phyloP scores from a whole-genome alignment of 1,139 yeast genomes.

The Blastobotrys arbuscula region DNA sequence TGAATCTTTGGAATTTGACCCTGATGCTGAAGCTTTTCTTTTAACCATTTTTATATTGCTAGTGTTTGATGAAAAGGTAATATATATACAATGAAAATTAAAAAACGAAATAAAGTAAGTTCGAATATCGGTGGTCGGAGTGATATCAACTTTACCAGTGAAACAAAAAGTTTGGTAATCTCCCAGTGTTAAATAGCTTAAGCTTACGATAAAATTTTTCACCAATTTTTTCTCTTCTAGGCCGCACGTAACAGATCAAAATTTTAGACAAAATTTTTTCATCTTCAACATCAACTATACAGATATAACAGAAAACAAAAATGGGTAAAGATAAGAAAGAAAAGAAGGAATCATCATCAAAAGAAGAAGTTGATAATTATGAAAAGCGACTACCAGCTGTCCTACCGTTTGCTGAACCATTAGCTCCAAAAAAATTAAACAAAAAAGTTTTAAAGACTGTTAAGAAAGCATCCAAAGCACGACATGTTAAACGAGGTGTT shows the following conservation, averaged over 20 bases:
- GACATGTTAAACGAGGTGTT: constrained; percentile 97
- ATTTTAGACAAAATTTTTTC: neutral
- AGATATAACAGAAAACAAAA: constrained; percentile 14
- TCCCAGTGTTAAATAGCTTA: too few species aligned
- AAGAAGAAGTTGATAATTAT: constrained; percentile 64
- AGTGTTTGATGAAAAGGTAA: too few species aligned
- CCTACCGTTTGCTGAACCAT: constrained; percentile 87
- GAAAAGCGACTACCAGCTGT: constrained; percentile 87
- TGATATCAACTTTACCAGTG: too few species aligned
- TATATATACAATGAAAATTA: too few species aligned
- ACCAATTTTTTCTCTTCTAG: too few species aligned
- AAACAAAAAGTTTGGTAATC: too few species aligned
- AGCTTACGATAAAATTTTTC: too few species aligned
- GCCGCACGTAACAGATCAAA: too few species aligned
- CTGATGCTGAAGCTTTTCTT: constrained; percentile 14
- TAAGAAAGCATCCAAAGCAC: constrained; percentile 95
- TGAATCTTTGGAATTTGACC: constrained; percentile 5
- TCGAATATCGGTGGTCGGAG: too few species aligned
- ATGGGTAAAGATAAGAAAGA: constrained; percentile 31
- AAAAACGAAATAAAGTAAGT: too few species aligned
- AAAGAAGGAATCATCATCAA: constrained; percentile 22
- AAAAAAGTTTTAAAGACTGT: constrained; percentile 93
- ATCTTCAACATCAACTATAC: neutral
- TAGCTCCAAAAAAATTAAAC: constrained; percentile 93
- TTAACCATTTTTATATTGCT: constrained; percentile 13